Evolutionary conservation across 1,284 basidiomycete species (phyloP).

Genomic region (Kalmanozyma brasiliensis): DNA sequence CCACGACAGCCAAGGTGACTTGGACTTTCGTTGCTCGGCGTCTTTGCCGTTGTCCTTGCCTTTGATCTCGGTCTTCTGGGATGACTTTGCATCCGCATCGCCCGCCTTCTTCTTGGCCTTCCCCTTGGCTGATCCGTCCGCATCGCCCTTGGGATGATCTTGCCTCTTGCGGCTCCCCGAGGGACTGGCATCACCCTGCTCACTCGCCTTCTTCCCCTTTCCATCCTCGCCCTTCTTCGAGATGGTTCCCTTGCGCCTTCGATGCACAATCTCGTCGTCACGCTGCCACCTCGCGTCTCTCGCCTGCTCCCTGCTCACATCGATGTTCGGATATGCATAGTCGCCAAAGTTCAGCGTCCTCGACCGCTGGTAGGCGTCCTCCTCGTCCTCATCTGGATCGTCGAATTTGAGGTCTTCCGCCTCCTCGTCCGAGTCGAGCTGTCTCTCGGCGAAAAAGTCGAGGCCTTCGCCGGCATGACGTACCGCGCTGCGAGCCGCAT

Average conservation of each 20-base stretch:
- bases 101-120: slow-evolving; percentile 18
- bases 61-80: neutral
- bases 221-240: slow-evolving; percentile 28
- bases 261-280: slow-evolving; percentile 53
- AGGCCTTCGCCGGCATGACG: slow-evolving; percentile 40
- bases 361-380: slow-evolving; percentile 77
- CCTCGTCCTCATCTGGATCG: slow-evolving; percentile 74
- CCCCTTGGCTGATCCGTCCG: slow-evolving; percentile 4
- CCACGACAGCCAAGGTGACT: slow-evolving; percentile 39
- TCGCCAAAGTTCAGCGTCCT: slow-evolving; percentile 86
- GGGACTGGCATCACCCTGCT: slow-evolving; percentile 1
- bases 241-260: slow-evolving; percentile 32
- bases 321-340: slow-evolving; percentile 88
- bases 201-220: slow-evolving; percentile 6
- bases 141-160: slow-evolving; percentile 1
- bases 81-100: neutral
- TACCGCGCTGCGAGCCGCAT: slow-evolving; percentile 29
- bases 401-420: slow-evolving; percentile 75
- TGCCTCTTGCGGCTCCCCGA: slow-evolving; percentile 3
- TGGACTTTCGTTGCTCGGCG: slow-evolving; percentile 16
- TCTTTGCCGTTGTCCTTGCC: slow-evolving; percentile 3
- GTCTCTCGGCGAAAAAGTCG: slow-evolving; percentile 44
- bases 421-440: slow-evolving; percentile 63
- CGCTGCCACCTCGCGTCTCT: slow-evolving; percentile 33
- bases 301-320: slow-evolving; percentile 77